Evolutionary conservation across 495 filamentous ascomycete species (phyloP), one percentile per base, ranked within the genome.

Genomic region (Pseudomonodictys pantanalensis): DNA sequence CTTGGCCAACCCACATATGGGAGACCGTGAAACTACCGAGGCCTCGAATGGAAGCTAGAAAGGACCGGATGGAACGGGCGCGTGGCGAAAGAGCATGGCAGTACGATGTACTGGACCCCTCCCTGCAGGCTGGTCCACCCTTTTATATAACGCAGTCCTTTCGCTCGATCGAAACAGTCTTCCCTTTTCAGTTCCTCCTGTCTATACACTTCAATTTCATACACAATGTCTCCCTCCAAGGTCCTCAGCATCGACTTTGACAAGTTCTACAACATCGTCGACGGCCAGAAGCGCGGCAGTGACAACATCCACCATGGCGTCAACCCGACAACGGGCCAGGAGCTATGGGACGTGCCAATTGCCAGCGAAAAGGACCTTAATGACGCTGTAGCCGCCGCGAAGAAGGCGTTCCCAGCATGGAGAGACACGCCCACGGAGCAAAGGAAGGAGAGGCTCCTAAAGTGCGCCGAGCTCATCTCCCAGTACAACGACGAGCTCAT

Each of bases 341-440:
- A 74, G 25, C 77, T 81, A 35, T 79, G 79, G 57, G 75, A 77
- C 32, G 80, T 85, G 8, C 80, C 83, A 0, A 69, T 86, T 35
- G 75, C 76, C 0, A 78, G 71, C 3, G 71, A 76, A 26, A 64
- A 77, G 32, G 83, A 87, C 49, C 72, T 86, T 20, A 77, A 86
- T 59, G 70, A 72, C 18, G 81, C 83, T 11, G 79, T 83, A 0
- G 45, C 60, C 0, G 72, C 75, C 6, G 83, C 75, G 1, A 67
- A 70, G 20, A 65, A 65, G 22, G 83, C 82, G 0, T 85, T 81
- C 66, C 66, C 73, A 17, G 67, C 53, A 39, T 86, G 82, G 83
- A 72, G 74, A 15, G 71, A 77, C 49, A 76, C 75, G 7, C 66
- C 78, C 6, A 58, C 80, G 2, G 74, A 78, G n/a, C 75, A 83